Evolutionary conservation across 2,329 filamentous ascomycete species (phyloP).

Genomic region (Fusarium sp.): DNA sequence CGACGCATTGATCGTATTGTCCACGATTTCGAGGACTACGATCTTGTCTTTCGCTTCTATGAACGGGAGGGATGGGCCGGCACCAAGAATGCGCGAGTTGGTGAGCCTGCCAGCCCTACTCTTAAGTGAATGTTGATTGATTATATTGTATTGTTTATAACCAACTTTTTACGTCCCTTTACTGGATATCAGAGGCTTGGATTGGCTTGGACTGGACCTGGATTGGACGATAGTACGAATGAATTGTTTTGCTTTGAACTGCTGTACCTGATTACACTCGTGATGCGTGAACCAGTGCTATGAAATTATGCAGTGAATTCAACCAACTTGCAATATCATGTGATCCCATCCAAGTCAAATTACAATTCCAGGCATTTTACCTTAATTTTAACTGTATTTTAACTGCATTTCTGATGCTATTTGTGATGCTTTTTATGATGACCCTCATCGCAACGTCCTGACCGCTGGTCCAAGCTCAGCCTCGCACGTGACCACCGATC

Average conservation of each 20-base stretch:
- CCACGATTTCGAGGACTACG: constrained; percentile 97
- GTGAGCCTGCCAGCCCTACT: constrained; percentile 54
- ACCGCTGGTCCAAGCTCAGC: constrained; percentile 6
- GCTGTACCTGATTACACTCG: background rate
- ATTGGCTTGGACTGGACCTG: background rate
- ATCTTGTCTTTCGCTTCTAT: constrained; percentile 96
- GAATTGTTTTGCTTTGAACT: background rate
- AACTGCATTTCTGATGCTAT: background rate
- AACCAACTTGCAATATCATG: background rate
- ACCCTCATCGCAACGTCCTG: background rate
- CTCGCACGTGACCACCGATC: constrained; percentile 33
- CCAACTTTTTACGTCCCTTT: constrained; percentile 11
- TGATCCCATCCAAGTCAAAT: background rate
- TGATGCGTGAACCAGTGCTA: background rate
- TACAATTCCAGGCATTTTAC: background rate
- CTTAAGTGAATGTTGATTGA: constrained; percentile 37
- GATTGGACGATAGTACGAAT: background rate
- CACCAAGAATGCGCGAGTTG: constrained; percentile 63
- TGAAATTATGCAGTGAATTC: background rate
- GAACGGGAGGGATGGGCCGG: constrained; percentile 84
- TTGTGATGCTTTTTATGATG: background rate
- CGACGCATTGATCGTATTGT: constrained; percentile 92
- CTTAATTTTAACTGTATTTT: background rate
- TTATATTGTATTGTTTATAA: constrained; percentile 1
- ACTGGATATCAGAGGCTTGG: background rate